Conservation (phyloP, 176 grass and related monocot species). For the Triticum urartu region DNA sequence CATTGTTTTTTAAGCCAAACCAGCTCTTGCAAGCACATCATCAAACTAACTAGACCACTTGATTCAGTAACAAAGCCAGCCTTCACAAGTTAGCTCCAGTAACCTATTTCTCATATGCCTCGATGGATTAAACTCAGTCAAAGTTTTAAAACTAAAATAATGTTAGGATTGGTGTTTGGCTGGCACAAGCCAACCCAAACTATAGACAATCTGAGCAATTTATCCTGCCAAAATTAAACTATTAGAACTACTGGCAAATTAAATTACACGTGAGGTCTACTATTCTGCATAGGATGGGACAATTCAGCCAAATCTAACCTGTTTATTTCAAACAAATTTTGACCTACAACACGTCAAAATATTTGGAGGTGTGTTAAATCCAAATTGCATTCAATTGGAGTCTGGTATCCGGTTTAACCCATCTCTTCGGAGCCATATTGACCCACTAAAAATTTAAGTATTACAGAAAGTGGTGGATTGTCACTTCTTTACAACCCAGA, state of each 20-base stretch:
- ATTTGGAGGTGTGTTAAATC: not conserved
- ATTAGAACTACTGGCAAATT: not conserved
- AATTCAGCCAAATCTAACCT: not conserved
- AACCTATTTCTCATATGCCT: not conserved
- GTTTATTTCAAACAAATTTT: not conserved
- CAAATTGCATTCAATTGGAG: not conserved
- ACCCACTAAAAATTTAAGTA: not conserved
- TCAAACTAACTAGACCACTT: not conserved
- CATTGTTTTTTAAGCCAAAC: not conserved
- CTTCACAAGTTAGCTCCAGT: not conserved
- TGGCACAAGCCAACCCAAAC: not conserved
- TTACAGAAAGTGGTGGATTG: not conserved
- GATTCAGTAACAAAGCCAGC: not conserved
- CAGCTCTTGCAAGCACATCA: not conserved
- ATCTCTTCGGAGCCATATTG: not conserved
- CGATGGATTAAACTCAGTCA: not conserved
- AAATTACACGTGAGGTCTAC: not conserved
- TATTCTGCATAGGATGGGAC: conserved; percentile 1
- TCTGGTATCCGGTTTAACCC: not conserved
- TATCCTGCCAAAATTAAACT: not conserved
- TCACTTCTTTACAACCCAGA: not conserved
- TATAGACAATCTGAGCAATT: not conserved
- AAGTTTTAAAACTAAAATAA: not conserved
- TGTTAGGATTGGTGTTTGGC: not conserved
- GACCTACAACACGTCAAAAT: not conserved